Evolutionary conservation across 73 alveolate genomes (phyloP), one percentile per base, ranked within the genome.

Genomic region (Loxodes magnus): DNA sequence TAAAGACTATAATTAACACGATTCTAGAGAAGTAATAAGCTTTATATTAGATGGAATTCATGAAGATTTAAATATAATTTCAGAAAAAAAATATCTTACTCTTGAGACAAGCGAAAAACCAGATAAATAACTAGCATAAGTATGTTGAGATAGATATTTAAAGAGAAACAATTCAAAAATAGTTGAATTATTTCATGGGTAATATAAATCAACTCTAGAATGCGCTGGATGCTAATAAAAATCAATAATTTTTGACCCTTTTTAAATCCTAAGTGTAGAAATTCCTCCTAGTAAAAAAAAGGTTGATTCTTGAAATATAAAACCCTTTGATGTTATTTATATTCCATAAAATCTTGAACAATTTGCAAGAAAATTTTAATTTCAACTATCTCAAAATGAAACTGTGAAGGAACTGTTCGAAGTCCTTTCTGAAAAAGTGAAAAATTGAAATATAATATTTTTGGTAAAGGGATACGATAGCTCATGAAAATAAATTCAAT

Each of bases 21-120:
- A 90, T 49, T 73, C 96, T 7, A 63, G 89, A 52, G 99, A 92
- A 66, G 75, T 95, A 37, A 59, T 95, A 26, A 74, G 81, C 46
- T 93, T 75, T 64, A 67, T 95, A 60, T 79, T 95, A 28, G 99
- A 95, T 76, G 81, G 87, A 54, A 58, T 95, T 16, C 98, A 95
- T 66, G 99, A 95, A 67, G 99, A 91, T 56, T 65, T 92, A 17
- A 89, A 84, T 58, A 60, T 84, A 78, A 88, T 82, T n/a, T n/a
- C n/a, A n/a, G n/a, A 27, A 67, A 67, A 58, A 53, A 68, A 56
- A 82, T 77, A 82, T 98, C 86, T 43, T 77, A 71, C 74, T 93
- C 42, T 57, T 58, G 90, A 65, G 55, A 80, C 70, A 17, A 56
- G 57, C 26, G 66, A 74, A 0, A 53, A 79, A 33, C 77, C 90